Evolutionary conservation across 2,329 filamentous ascomycete genomes (phyloP), one percentile per base, ranked within the genome.

Genomic region (Fusarium annulatum): DNA sequence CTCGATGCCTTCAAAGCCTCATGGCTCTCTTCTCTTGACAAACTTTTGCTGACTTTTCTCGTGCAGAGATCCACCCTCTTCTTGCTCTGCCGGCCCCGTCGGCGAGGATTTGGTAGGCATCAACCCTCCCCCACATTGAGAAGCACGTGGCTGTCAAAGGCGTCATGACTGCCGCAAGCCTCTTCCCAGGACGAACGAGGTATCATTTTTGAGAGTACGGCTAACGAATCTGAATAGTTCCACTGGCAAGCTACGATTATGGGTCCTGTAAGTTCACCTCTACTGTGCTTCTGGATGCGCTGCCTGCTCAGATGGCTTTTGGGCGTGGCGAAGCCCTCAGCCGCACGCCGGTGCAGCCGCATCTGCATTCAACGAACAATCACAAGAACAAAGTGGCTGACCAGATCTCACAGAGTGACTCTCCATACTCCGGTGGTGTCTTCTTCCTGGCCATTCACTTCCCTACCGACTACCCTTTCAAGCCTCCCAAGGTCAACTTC

Each of bases 221-320:
- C 77, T 82, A 66, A 83, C 78, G 21, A 46, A 23, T 60, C 43
- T 30, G 43, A 65, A 80, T 80, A 99, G 96, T 99, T 99, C 84
- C 96, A 98, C 91, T 99, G 96, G 96, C 96, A 99, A 92, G 96
- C 96, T 81, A 99, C 96, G 60, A 99, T 99, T 84, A 99, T 99
- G 96, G 96, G 96, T 86, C 96, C 96, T 84, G 94, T 97, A 91
- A 91, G 94, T 80, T 77, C 74, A 19, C 53, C 66, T 46, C 61
- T 58, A 41, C 21, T 46, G 9, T 18, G 11, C 18, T 58, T 45
- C 41, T 21, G 21, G 52, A 69, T 69, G 61, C 39, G 51, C 23
- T 61, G 61, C 42, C 33, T 48, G 45, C 61, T 57, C 58, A 42
- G 38, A 48, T 65, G 63, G 69, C 48, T 62, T 55, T 55, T 60